These are phyloP conservation scores for Aureobasidium sp. DNA, from an alignment of 2,329 filamentous ascomycete species.

Conservation along the genomic window DNA sequence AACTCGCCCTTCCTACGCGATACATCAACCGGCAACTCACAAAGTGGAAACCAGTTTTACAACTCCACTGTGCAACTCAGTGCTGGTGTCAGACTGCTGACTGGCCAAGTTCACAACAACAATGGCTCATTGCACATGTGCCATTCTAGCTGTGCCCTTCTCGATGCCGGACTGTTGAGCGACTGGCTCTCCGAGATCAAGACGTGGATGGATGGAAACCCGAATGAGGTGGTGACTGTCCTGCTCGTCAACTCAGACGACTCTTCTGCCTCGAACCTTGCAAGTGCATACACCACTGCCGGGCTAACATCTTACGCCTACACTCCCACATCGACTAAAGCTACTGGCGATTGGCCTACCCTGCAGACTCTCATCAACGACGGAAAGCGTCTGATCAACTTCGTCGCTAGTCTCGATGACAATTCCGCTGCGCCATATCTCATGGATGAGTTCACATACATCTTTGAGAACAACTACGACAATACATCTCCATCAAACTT, in stretches of 20 bases:
- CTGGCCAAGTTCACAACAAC: conserved; percentile 59
- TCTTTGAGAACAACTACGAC: conserved; percentile 69
- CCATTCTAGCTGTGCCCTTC: conserved; percentile 58
- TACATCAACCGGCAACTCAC: conserved; percentile 51
- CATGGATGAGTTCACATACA: conserved; percentile 55
- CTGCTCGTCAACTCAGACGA: conserved; percentile 65
- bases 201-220: conserved; percentile 61
- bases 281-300: conserved; percentile 48
- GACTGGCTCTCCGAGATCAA: conserved; percentile 59
- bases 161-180: conserved; percentile 61
- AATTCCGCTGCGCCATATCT: conserved; percentile 48
- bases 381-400: conserved; percentile 60
- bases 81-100: conserved; percentile 63
- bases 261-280: conserved; percentile 49
- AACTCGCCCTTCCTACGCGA: conserved; percentile 67
- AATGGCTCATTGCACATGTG: conserved; percentile 53
- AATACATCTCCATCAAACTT: conserved; percentile 57
- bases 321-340: conserved; percentile 40
- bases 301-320: conserved; percentile 59
- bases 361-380: conserved; percentile 60
- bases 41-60: conserved; percentile 66
- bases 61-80: conserved; percentile 65
- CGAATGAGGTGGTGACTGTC: conserved; percentile 69
- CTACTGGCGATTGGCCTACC: conserved; percentile 57
- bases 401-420: conserved; percentile 50